A percentile compares a stretch with the other conserved stretches of the same genome.
Evolutionary conservation across 73 alveolate species (phyloP).

Genomic region (Tetrahymena malaccensis): DNA sequence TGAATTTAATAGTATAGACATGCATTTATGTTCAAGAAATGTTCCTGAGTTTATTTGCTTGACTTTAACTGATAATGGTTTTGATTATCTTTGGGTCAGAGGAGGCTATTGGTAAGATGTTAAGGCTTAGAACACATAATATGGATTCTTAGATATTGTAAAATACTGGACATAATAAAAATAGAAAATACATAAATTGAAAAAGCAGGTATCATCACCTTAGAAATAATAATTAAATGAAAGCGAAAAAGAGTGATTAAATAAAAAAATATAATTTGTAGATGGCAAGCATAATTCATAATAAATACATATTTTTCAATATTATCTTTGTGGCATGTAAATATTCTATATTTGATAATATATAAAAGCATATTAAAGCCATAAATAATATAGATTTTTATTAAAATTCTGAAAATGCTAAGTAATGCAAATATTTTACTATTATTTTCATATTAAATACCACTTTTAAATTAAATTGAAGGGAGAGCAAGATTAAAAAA

Average conservation of each 20-base stretch:
- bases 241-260: neutral
- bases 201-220: neutral
- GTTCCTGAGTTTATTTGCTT: neutral
- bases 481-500: too few relatives aligned
- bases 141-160: neutral
- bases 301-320: too few relatives aligned
- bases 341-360: too few relatives aligned
- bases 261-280: too few relatives aligned
- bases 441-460: too few relatives aligned
- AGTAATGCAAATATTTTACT: too few relatives aligned
- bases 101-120: neutral
- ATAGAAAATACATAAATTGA: neutral
- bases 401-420: too few relatives aligned
- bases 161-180: neutral
- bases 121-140: neutral
- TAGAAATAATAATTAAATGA: neutral
- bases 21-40: neutral
- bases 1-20: neutral
- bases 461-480: too few relatives aligned
- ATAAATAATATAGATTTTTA: too few relatives aligned
- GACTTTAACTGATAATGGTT: neutral
- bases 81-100: neutral
- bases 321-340: too few relatives aligned
- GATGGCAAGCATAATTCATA: too few relatives aligned
- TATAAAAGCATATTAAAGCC: too few relatives aligned